A percentile compares a stretch with the other conserved stretches of the same genome.
phyloP scores from a whole-genome alignment of 2,329 filamentous ascomycete genomes.

The Fusarium mexicanum region DNA sequence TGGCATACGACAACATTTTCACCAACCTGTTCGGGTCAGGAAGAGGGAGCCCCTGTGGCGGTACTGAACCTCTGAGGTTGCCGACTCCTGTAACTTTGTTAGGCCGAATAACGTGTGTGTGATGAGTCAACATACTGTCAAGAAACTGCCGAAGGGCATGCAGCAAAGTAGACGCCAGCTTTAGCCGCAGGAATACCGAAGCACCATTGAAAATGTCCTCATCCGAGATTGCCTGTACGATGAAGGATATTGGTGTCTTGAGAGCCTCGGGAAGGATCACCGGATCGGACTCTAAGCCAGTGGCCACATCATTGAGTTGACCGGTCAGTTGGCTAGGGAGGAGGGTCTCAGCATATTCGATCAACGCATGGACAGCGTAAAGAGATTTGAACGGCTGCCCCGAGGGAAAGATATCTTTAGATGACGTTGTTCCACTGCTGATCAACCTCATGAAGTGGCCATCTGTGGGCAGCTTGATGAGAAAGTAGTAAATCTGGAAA shows the following conservation, averaged over 20 bases:
- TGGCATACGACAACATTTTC: constrained; percentile 43
- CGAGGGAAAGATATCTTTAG: constrained; percentile 72
- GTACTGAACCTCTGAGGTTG: constrained; percentile 9
- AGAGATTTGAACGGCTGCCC: constrained; percentile 77
- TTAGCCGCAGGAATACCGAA: constrained; percentile 38
- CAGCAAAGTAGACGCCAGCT: constrained; percentile 43
- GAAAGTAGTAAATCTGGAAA: constrained; percentile 72
- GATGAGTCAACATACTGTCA: constrained; percentile 34
- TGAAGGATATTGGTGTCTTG: constrained; percentile 60
- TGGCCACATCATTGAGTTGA: neutral
- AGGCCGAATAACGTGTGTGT: neutral
- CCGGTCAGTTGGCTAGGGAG: constrained; percentile 43
- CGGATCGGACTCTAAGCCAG: constrained; percentile 30
- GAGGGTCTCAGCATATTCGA: constrained; percentile 64
- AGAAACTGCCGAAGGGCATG: constrained; percentile 44
- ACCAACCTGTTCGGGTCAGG: constrained; percentile 39
- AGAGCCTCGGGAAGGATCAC: constrained; percentile 48
- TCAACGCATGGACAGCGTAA: constrained; percentile 76
- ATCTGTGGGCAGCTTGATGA: constrained; percentile 75
- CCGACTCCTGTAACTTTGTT: constrained; percentile 26
- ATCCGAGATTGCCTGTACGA: constrained; percentile 70
- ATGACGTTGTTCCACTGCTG: constrained; percentile 60
- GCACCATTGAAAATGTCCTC: constrained; percentile 59
- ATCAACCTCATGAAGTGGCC: constrained; percentile 69
- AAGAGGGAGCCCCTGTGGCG: constrained; percentile 6